Percentiles rank a stretch among this genome's conserved stretches.
These are phyloP conservation scores for Ambrosiella xylebori DNA, from an alignment of 2,329 filamentous ascomycete species.

Conservation along the genomic window DNA sequence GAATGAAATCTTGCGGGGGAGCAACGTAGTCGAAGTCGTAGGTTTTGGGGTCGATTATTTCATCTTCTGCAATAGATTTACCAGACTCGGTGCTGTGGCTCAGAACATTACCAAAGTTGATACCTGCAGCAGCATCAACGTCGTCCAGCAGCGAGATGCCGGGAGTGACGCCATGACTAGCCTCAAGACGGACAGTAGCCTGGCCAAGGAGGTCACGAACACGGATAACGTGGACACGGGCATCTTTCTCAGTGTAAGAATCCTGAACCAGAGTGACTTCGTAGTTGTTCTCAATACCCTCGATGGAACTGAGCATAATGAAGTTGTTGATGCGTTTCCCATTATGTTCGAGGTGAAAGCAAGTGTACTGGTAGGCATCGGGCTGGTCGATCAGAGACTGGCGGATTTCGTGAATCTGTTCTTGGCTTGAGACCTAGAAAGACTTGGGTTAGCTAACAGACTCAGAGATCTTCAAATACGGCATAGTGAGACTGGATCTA, in stretches of 20 bases:
- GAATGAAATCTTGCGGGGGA: constrained; percentile 53
- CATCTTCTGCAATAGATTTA: neutral
- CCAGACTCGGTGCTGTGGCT: neutral
- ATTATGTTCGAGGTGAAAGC: constrained; percentile 90
- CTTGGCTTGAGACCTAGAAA: constrained; percentile 65
- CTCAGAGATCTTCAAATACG: no score
- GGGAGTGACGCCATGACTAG: constrained; percentile 67
- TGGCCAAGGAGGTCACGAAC: constrained; percentile 87
- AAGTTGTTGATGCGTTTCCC: constrained; percentile 90
- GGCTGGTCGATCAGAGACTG: constrained; percentile 92
- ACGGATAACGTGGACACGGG: constrained; percentile 80
- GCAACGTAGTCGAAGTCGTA: constrained; percentile 63
- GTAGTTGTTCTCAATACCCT: constrained; percentile 58
- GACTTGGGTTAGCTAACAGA: neutral
- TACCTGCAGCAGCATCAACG: constrained; percentile 31
- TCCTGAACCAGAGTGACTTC: constrained; percentile 76
- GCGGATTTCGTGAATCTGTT: constrained; percentile 92
- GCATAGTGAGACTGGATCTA: neutral
- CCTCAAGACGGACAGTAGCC: constrained; percentile 73
- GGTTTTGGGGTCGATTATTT: constrained; percentile 7
- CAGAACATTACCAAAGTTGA: constrained; percentile 17
- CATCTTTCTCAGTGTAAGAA: constrained; percentile 96
- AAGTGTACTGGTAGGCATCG: constrained; percentile 88
- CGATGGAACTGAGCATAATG: constrained; percentile 75
- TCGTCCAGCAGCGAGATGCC: constrained; percentile 78